Conservation (phyloP, 2,329 filamentous ascomycete species). For the Colletotrichum spinosum region DNA sequence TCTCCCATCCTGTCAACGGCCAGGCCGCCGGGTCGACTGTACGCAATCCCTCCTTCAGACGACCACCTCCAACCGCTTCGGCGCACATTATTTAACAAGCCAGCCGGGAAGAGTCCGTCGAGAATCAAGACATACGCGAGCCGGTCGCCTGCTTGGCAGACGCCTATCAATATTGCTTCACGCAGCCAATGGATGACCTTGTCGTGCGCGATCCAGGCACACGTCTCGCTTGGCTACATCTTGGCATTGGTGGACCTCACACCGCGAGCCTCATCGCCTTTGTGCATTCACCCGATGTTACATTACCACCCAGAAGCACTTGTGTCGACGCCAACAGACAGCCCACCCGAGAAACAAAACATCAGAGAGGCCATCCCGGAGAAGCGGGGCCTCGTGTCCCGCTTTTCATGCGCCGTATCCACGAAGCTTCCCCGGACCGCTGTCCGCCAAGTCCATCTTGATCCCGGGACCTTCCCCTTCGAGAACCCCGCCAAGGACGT, state of each 20-base stretch:
- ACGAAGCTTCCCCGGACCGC: conserved; percentile 35
- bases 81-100: neutral
- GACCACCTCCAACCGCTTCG: too few relatives aligned
- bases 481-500: conserved; percentile 28
- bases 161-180: conserved; percentile 14
- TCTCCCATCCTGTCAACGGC: neutral
- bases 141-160: conserved; percentile 23
- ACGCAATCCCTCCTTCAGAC: neutral
- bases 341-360: neutral
- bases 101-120: neutral
- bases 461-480: conserved; percentile 36
- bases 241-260: conserved; percentile 16
- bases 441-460: conserved; percentile 30
- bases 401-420: conserved; percentile 16
- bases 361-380: conserved; percentile 5
- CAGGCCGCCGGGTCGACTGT: neutral
- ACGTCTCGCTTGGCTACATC: neutral
- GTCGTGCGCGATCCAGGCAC: conserved; percentile 20
- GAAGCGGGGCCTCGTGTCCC: neutral
- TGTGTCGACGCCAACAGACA: neutral
- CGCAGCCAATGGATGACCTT: conserved; percentile 8
- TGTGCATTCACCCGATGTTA: neutral
- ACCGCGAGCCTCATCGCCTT: conserved; percentile 24
- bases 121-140: conserved; percentile 4
- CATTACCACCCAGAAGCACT: neutral